Base-by-base conservation (phyloP, 1,284 basidiomycete genomes). In the Pholiota adiposa region DNA sequence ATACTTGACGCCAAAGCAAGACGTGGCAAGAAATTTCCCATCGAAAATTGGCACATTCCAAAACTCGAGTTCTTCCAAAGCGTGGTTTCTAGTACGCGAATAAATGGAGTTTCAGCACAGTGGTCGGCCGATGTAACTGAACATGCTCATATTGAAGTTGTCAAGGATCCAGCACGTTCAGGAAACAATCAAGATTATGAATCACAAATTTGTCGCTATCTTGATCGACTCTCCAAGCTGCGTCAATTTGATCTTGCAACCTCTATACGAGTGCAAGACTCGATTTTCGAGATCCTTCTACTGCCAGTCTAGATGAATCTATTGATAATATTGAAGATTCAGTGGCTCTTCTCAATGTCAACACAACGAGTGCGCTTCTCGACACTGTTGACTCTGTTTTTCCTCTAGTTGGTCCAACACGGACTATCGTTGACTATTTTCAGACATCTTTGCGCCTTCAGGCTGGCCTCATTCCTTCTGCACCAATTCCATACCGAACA, bases 1-100 rank as follows among this genome's bases (percentile, higher is more conserved):
- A 68, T 74, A 38, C 46, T 71, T 4, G 41, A 52, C 58, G 68
- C 1, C 34, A 29, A 2, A 65, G n/a, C n/a, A n/a, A n/a, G n/a
- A n/a, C n/a, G n/a, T n/a, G 67, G 14, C 18, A 48, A 19, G 66
- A 64, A 55, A 54, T 54, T 36, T 12, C 40, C 59, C 0, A 68
- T 70, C 16, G 23, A 65, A 4, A 53, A 68, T 53, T 72, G 68
- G 67, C 36, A 68, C 9, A 73, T 73, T 29, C 70, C 70, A 1
- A 75, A 75, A 46, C 52, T 75, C 0, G 70, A 75, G 50, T 63
- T 73, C 18, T 51, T 75, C 27, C 74, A 74, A 31, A 71, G 62
- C 40, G 65, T 75, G 1, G 57, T 65, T 18, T 59, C 64, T 0
- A 72, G 63, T 54, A 71, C 73, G 14, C 27, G 40, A 0, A 34